Evolutionary conservation across 2,329 filamentous ascomycete genomes (phyloP), one percentile per base, ranked within the genome.

Genomic region (Penicillium corylophilum): DNA sequence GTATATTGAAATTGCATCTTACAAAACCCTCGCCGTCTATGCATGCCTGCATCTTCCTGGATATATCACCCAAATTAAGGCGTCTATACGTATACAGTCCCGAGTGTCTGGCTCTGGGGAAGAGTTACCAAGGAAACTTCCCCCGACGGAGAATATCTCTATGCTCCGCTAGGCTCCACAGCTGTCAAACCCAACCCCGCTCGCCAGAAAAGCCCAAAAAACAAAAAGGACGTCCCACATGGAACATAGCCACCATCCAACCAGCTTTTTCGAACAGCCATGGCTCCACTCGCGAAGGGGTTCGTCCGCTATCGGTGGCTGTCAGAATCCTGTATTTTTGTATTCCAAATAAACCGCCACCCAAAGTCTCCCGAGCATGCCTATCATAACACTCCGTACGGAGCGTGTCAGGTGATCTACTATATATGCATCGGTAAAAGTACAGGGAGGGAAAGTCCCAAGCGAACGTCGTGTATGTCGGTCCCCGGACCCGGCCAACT

Each of bases 311-410:
- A 20, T 10, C 29, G 20, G 29, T 39, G n/a, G n/a, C 33, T 13
- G 23, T 22, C 18, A 42, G 4, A 16, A 18, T 7, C 13, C 33
- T 16, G 28, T 35, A 48, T 42, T 7, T 8, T 16, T 16, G 28
- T 35, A 48, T 42, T 48, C 38, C 38, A 48, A 42, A 48, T 48
- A 29, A 31, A 15, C 6, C 35, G 24, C 38, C 28, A 41, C 18
- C 9, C 18, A 35, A 48, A 42, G 10, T 48, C 38, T 48, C 7
- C 23, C 18, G 22, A 18, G 38, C 26, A 33, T 38, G 16, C 15
- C 18, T 28, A 20, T 31, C 36, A 40, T 24, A 40, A 5, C 23
- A 15, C 1, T 24, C 16, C 16, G 6, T 35, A 20, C 33, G n/a
- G 28, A 33, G 15, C 18, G 18, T 23, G 16, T 28, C 15, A 8